These are phyloP conservation scores for Spizellomyces sp. DNA, from an alignment of 192 early-diverging fungal genomes.

Conservation along the genomic window DNA sequence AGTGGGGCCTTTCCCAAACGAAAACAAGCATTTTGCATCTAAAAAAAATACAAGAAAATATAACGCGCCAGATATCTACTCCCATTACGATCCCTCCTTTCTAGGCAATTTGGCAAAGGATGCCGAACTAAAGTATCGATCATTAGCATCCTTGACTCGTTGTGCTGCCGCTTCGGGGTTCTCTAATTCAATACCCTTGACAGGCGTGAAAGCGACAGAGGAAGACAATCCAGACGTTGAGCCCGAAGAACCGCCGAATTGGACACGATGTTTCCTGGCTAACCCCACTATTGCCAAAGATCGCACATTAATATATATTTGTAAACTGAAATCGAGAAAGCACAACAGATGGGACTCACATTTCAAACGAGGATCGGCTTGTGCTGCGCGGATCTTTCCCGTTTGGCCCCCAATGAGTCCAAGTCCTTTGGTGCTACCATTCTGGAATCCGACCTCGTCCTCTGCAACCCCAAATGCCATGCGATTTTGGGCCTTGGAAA, in stretches of 20 bases:
- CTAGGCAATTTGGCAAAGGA: slow-evolving; percentile 6
- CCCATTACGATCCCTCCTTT: background rate
- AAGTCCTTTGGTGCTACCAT: slow-evolving; percentile 84
- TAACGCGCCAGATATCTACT: background rate
- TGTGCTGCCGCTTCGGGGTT: slow-evolving; percentile 67
- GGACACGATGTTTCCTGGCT: slow-evolving; percentile 31
- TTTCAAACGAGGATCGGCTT: slow-evolving; percentile 70
- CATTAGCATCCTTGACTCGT: slow-evolving; percentile 16
- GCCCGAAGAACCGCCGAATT: slow-evolving; percentile 23
- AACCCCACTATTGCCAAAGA: slow-evolving; percentile 12
- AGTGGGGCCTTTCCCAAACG: too few relatives aligned
- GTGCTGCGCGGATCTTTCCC: slow-evolving; percentile 76
- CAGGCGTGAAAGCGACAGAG: slow-evolving; percentile 91
- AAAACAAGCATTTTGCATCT: too few relatives aligned
- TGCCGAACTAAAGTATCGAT: slow-evolving; percentile 26
- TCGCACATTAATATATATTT: background rate
- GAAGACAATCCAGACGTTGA: slow-evolving; percentile 80
- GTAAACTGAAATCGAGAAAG: background rate
- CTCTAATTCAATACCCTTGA: slow-evolving; percentile 91
- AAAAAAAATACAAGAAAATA: too few relatives aligned
- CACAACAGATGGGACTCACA: slow-evolving; percentile 44
- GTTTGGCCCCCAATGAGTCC: slow-evolving; percentile 79
- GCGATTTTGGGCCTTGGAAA: slow-evolving; percentile 87
- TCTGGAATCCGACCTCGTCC: slow-evolving; percentile 75
- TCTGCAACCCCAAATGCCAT: slow-evolving; percentile 91